Percentiles rank a stretch among this genome's conserved stretches.
These are phyloP conservation scores for Bryoglossum gracile DNA, from an alignment of 495 filamentous ascomycete species.

Conservation along the genomic window DNA sequence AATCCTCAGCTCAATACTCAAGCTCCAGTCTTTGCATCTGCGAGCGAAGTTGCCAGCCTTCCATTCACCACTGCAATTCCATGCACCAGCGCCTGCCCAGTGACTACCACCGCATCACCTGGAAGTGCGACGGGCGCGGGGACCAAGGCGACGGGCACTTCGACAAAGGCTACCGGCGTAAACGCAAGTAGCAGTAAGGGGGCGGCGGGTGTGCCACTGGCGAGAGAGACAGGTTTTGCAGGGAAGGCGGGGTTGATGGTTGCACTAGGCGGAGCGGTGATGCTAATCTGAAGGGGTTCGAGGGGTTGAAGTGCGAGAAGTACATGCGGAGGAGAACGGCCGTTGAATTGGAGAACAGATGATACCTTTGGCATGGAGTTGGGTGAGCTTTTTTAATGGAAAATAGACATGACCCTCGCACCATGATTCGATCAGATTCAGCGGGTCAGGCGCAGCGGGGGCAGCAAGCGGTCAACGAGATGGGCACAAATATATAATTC, in stretches of 20 bases:
- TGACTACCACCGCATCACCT: background rate
- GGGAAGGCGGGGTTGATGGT: slow-evolving; percentile 17
- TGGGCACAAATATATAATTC: no score
- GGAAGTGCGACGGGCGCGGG: background rate
- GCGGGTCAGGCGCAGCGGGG: no score
- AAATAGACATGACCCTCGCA: no score
- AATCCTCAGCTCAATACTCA: slow-evolving; percentile 16
- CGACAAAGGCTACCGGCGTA: background rate
- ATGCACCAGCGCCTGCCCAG: slow-evolving; percentile 27
- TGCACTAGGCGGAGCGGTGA: slow-evolving; percentile 17
- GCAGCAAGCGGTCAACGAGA: no score
- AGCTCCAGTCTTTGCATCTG: slow-evolving; percentile 15
- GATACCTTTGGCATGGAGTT: no score
- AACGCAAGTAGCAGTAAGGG: slow-evolving; percentile 14
- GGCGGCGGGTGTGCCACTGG: slow-evolving; percentile 8
- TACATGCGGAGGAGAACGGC: background rate
- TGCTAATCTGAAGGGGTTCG: slow-evolving; percentile 14
- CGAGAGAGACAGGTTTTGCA: slow-evolving; percentile 20
- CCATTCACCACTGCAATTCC: slow-evolving; percentile 25
- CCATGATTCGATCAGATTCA: no score
- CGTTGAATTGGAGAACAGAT: background rate
- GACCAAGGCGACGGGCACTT: slow-evolving; percentile 1
- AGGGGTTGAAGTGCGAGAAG: background rate
- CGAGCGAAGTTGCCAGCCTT: slow-evolving; percentile 8
- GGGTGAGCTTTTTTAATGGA: no score